Evolutionary conservation across 129 eudicot genomes (phyloP).

Genomic region (Lactuca sativa): DNA sequence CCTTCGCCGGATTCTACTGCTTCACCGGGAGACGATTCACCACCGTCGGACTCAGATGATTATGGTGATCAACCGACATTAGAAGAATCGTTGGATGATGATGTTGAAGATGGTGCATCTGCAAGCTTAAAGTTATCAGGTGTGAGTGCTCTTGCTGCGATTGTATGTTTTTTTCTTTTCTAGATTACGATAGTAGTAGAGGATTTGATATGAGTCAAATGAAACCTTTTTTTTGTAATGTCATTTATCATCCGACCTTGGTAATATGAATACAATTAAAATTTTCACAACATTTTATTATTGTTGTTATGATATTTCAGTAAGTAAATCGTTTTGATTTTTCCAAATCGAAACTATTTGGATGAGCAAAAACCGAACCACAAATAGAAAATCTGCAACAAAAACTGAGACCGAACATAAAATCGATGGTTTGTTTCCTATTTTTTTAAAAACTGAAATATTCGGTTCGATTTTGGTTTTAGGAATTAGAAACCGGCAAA

Average conservation of each 20-base stretch:
- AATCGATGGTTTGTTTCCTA: no score
- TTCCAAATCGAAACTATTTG: neutral
- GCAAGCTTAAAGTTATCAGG: constrained; percentile 34
- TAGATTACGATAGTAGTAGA: constrained; percentile 19
- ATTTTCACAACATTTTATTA: neutral
- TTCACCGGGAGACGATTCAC: constrained; percentile 27
- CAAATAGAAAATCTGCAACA: no score
- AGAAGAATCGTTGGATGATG: constrained; percentile 12
- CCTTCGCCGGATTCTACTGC: constrained; percentile 14
- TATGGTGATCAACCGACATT: constrained; percentile 3
- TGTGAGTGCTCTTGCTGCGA: constrained; percentile 41
- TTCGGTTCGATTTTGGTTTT: no score
- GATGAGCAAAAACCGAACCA: no score
- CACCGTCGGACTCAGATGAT: constrained; percentile 24
- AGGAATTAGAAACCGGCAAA: no score
- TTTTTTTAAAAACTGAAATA: no score
- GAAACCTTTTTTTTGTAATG: constrained; percentile 6
- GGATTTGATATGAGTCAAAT: neutral
- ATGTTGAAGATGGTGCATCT: constrained; percentile 14
- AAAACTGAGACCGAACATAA: no score
- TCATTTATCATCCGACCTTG: constrained; percentile 16
- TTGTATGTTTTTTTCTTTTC: constrained; percentile 44
- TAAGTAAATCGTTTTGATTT: neutral
- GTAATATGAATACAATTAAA: constrained; percentile 12
- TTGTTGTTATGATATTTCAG: neutral